Evolutionary conservation across 371 early-diverging fungal species (phyloP), one percentile per base, ranked within the genome.

Genomic region (Amoeboaphelidium occidentale): DNA sequence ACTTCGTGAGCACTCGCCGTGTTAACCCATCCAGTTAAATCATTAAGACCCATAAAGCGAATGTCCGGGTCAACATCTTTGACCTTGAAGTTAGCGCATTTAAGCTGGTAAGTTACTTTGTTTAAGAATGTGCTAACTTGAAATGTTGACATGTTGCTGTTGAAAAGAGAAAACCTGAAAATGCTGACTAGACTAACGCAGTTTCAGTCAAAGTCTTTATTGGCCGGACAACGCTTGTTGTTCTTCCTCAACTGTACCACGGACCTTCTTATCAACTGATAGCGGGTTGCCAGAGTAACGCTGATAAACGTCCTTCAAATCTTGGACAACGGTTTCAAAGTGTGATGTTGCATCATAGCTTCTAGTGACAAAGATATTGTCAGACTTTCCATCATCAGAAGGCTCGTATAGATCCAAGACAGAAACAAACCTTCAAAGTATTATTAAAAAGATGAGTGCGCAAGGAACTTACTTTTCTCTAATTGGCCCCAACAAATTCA

Each of bases 281-380:
- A 54, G 24, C 1, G 20, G 25, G 21, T 76, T 69, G 46, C 94
- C 96, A 4, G 88, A 89, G 51, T 84, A 68, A 48, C 93, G 75
- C 63, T 75, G 73, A 66, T 92, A 97, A 42, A 97, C 65, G 55
- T 73, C 71, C 70, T 87, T 84, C 53, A 96, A 87, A 64, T 98
- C 97, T 48, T 81, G 79, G 61, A 85, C 93, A 23, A 92, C 84
- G 47, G 93, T 84, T 64, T 92, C 99, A 74, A 98, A 96, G 74
- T 97, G 94, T 22, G 88, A 82, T 2, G 97, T 87, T 28, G 98
- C 93, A 71, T 99, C 98, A 58, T 93, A 97, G 39, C 84, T 84
- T 56, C 79, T 81, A 46, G 90, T 79, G 45, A 96, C 70, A 62
- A 79, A 98, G 43, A 89, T 75, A 53, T 81, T 71, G 51, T 85